Percentiles rank a stretch among this genome's conserved stretches.
phyloP scores from a whole-genome alignment of 176 grass and related monocot species.

The Triticum monococcum region DNA sequence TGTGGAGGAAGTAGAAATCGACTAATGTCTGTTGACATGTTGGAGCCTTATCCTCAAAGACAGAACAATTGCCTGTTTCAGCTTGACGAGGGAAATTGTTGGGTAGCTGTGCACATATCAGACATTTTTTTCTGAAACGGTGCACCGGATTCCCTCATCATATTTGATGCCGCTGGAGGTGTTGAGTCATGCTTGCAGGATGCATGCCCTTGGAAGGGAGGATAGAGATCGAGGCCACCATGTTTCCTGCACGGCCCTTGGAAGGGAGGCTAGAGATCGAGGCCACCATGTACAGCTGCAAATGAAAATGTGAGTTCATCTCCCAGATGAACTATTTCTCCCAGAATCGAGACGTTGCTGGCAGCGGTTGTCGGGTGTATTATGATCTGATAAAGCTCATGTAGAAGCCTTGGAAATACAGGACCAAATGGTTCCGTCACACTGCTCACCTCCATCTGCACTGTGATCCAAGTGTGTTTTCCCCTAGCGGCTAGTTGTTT shows the following conservation, averaged over 20 bases:
- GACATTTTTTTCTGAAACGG: neutral
- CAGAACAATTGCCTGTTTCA: neutral
- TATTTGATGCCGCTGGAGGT: neutral
- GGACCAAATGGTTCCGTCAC: constrained; percentile 19
- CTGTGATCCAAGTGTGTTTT: constrained; percentile 3
- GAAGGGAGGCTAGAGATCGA: neutral
- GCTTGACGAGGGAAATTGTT: neutral
- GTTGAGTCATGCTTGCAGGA: neutral
- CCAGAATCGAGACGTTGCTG: neutral
- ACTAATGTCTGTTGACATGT: constrained; percentile 34
- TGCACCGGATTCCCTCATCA: neutral
- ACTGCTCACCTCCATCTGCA: neutral
- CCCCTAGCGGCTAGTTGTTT: neutral
- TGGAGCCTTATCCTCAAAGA: neutral
- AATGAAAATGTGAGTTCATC: constrained; percentile 16
- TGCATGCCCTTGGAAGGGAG: neutral
- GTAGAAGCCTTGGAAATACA: neutral
- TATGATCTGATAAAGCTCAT: neutral
- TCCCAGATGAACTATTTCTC: neutral
- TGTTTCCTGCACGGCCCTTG: neutral
- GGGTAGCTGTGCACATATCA: neutral
- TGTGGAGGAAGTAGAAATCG: constrained; percentile 65
- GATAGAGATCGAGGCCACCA: neutral
- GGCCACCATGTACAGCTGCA: constrained; percentile 7
- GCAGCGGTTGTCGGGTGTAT: neutral